phyloP scores from a whole-genome alignment of 2,329 filamentous ascomycete genomes.

The Pseudopyrenochaeta lycopersici region DNA sequence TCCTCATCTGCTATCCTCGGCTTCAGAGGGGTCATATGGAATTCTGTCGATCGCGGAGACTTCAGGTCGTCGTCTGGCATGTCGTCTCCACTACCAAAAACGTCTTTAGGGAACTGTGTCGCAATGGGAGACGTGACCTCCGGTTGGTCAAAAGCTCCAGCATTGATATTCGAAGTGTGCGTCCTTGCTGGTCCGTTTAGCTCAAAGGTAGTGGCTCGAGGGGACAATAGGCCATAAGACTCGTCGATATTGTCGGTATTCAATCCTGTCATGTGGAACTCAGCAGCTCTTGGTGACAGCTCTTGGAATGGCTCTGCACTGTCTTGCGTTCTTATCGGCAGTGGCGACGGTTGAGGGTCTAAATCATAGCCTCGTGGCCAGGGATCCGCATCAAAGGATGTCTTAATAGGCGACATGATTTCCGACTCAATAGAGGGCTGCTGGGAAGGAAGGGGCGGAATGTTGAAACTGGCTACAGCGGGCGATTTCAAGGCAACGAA shows the following conservation, averaged over 20 bases:
- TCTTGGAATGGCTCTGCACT: slow-evolving; percentile 20
- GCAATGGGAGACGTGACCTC: slow-evolving; percentile 51
- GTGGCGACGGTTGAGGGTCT: slow-evolving; percentile 18
- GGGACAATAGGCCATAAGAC: slow-evolving; percentile 28
- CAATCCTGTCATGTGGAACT: slow-evolving; percentile 26
- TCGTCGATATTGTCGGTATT: slow-evolving; percentile 16
- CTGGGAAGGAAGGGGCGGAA: slow-evolving; percentile 27
- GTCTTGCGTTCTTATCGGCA: slow-evolving; percentile 18
- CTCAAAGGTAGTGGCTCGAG: slow-evolving; percentile 28
- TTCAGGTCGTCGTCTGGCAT: slow-evolving; percentile 48
- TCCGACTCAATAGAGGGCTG: slow-evolving; percentile 24
- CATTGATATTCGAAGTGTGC: background rate
- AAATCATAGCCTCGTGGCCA: slow-evolving; percentile 39
- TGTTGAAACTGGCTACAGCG: slow-evolving; percentile 36
- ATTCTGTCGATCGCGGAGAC: slow-evolving; percentile 46
- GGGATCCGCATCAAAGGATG: slow-evolving; percentile 38
- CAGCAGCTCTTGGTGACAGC: slow-evolving; percentile 35
- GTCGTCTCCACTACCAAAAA: slow-evolving; percentile 35
- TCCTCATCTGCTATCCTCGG: slow-evolving; percentile 44
- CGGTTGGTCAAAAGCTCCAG: slow-evolving; percentile 10
- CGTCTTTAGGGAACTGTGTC: slow-evolving; percentile 46
- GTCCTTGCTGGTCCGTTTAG: slow-evolving; percentile 6
- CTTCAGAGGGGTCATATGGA: slow-evolving; percentile 50
- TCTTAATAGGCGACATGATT: slow-evolving; percentile 39
- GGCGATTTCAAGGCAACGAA: slow-evolving; percentile 40